Evolutionary conservation across 1,139 yeast species (phyloP).

Genomic region (Diutina siamensis): DNA sequence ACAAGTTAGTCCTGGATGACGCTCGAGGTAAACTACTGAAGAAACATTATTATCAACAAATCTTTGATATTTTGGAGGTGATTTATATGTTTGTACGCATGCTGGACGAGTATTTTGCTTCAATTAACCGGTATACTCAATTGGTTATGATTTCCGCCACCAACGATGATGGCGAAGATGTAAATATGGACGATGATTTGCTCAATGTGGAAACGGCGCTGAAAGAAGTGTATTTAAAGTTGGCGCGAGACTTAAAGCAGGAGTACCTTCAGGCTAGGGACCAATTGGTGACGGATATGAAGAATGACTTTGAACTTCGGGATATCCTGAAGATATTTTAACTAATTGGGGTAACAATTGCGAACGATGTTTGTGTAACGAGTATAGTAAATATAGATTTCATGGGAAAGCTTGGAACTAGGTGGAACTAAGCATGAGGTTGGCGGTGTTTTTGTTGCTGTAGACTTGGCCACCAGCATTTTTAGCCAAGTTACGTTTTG

Average conservation of each 20-base stretch:
- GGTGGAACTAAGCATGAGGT: too few species aligned
- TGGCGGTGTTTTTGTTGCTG: too few species aligned
- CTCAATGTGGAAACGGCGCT: neutral
- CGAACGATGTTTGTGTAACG: too few species aligned
- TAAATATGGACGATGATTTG: neutral
- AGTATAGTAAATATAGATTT: too few species aligned
- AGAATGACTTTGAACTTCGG: neutral
- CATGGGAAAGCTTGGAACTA: too few species aligned
- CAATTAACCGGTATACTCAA: slow-evolving; percentile 17
- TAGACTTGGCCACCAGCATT: too few species aligned
- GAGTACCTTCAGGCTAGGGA: neutral
- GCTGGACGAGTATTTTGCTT: slow-evolving; percentile 30
- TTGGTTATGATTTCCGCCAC: neutral
- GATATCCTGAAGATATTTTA: neutral
- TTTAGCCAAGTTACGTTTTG: too few species aligned
- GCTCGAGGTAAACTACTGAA: slow-evolving; percentile 30
- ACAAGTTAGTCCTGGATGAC: slow-evolving; percentile 26
- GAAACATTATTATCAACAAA: slow-evolving; percentile 30
- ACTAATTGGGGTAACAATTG: too few species aligned
- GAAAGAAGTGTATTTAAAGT: neutral
- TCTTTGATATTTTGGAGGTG: slow-evolving; percentile 30
- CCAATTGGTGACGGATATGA: neutral
- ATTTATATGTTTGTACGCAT: slow-evolving; percentile 33
- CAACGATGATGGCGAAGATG: neutral
- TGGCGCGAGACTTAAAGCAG: neutral